Percentiles rank a stretch among this genome's conserved stretches.
Conservation (phyloP, 1,284 basidiomycete genomes). For the Moniliophthora roreri region DNA sequence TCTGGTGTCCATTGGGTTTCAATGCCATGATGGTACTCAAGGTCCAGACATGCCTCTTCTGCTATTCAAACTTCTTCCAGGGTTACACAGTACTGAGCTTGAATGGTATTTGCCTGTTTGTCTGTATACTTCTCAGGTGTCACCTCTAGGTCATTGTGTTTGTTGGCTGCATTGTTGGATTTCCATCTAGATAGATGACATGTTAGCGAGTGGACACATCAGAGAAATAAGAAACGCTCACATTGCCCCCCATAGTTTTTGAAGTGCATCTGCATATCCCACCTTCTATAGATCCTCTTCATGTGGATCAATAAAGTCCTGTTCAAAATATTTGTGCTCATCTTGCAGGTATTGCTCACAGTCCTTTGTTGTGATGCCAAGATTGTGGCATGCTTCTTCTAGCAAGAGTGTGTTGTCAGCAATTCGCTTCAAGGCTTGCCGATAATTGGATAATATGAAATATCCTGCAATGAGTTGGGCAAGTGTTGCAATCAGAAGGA, state of each 20-base stretch:
- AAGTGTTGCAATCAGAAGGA: too few relatives aligned
- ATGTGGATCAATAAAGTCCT: constrained; percentile 6
- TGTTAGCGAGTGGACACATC: too few relatives aligned
- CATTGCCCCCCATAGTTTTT: background rate
- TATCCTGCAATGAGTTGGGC: background rate
- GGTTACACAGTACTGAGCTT: background rate
- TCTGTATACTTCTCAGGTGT: too few relatives aligned
- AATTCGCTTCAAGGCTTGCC: constrained; percentile 23
- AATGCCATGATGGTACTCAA: constrained; percentile 13
- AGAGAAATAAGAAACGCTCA: too few relatives aligned
- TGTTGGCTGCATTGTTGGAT: too few relatives aligned
- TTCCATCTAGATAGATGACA: too few relatives aligned
- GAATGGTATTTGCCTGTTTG: too few relatives aligned
- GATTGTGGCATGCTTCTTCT: background rate
- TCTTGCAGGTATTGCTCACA: constrained; percentile 20
- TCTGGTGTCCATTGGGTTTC: constrained; percentile 12
- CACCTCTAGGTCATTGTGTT: too few relatives aligned
- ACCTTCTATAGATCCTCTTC: constrained; percentile 13
- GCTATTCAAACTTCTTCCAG: constrained; percentile 1
- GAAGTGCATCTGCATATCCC: constrained; percentile 19
- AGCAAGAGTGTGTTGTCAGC: constrained; percentile 5
- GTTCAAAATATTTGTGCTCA: constrained; percentile 20
- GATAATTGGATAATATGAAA: constrained; percentile 17
- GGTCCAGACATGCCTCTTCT: constrained; percentile 3
- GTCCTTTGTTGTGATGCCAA: constrained; percentile 13